Evolutionary conservation across 768 basidiomycete genomes (phyloP), one percentile per base, ranked within the genome.

Genomic region (Suillus variegatus): DNA sequence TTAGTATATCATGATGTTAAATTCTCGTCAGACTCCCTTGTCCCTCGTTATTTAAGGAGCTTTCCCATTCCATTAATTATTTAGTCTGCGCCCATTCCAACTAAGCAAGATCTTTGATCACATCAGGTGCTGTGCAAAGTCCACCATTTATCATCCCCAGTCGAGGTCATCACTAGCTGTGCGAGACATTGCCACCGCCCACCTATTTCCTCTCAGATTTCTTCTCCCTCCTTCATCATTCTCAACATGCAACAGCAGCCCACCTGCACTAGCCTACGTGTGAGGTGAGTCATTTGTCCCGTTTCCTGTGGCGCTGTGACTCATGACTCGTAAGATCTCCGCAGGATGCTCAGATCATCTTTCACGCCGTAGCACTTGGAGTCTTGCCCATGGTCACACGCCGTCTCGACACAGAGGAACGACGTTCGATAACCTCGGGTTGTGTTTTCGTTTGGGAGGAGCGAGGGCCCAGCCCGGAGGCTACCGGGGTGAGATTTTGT

Each of bases 401-500:
- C 64, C 86, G 92, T 47, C 82, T 94, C 61, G 90, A 91, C 77
- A 86, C 88, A 18, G 91, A 91, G 61, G 92, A 93, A 73, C 82
- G 91, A 46, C 83, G 91, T 13, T 78, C 81, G 47, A 91, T 93
- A 60, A 69, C 79, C n/a, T 85, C 91, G 1, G 92, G 92, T 16
- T 86, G 85, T 64, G 87, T 93, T 41, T 94, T 86, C 68, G 91
- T 94, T 46, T 94, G 92, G 92, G 91, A 93, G 73, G 92, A 94
- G 74, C 82, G 92, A 64, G 87, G 88, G 6, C 82, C 88, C 16
- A 86, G 85, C 67, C 76, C 86, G 60, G 91, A 90, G 66, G 82
- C 86, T 36, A 86, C 85, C 56, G 89, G 89, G 66, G 88, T 91
- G 72, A 72, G 85, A 78, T 46, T 49, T 44, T 14, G 61, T 55